Percentiles rank a stretch among this genome's conserved stretches.
phyloP scores from a whole-genome alignment of 2,329 filamentous ascomycete genomes.

The Colletotrichum navitas region DNA sequence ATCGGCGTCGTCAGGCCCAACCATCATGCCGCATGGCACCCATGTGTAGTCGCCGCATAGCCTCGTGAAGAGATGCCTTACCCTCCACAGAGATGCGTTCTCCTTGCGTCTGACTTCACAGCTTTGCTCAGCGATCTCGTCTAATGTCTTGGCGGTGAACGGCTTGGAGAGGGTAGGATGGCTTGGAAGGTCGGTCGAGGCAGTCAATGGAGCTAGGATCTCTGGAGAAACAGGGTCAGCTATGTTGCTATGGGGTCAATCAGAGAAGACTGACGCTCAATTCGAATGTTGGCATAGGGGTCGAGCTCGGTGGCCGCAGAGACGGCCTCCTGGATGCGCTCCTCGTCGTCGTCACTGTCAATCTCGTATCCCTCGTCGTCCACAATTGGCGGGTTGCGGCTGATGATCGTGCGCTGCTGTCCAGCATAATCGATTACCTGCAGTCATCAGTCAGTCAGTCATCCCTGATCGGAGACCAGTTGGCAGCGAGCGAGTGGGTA shows the following conservation, averaged over 20 bases:
- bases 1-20: conserved; percentile 67
- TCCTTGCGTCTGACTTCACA: conserved; percentile 81
- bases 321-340: conserved; percentile 70
- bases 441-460: conserved; percentile 18
- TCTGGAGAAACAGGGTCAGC: conserved; percentile 61
- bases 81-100: conserved; percentile 77
- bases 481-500: not conserved
- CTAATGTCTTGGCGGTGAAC: conserved; percentile 80
- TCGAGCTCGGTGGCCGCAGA: conserved; percentile 76
- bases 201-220: conserved; percentile 80
- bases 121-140: conserved; percentile 77
- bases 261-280: conserved; percentile 71
- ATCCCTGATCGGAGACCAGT: not conserved
- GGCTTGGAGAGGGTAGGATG: conserved; percentile 82
- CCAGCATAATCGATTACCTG: conserved; percentile 81
- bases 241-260: conserved; percentile 16
- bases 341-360: conserved; percentile 78
- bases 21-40: conserved; percentile 71
- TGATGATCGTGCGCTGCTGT: conserved; percentile 78
- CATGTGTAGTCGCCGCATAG: conserved; percentile 81
- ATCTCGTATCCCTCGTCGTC: conserved; percentile 85
- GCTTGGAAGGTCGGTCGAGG: conserved; percentile 78
- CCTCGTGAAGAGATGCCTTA: conserved; percentile 79
- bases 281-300: conserved; percentile 77
- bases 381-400: conserved; percentile 77